Evolutionary conservation across 345 rosid genomes (phyloP).

Genomic region (Draba incana): DNA sequence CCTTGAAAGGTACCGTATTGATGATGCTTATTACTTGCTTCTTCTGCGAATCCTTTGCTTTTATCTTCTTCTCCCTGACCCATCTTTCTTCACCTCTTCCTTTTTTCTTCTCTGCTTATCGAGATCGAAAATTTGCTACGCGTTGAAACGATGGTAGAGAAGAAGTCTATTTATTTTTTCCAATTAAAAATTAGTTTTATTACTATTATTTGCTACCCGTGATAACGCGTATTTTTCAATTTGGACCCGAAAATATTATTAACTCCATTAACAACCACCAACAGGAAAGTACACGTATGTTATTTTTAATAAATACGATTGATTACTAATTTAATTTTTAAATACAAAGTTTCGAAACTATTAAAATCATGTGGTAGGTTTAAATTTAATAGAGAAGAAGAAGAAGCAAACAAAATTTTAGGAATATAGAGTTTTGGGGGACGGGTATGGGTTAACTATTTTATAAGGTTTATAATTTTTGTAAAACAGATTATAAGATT

Average conservation of each 20-base stretch:
- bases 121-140: conserved; percentile 15
- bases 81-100: conserved; percentile 32
- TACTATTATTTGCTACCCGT: conserved; percentile 21
- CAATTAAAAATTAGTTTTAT: too few species aligned
- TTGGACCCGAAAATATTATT: conserved; percentile 12
- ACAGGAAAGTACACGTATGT: neutral
- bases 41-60: conserved; percentile 44
- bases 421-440: too few species aligned
- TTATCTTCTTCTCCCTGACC: conserved; percentile 48
- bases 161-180: neutral
- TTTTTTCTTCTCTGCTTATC: conserved; percentile 1
- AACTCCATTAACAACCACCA: neutral
- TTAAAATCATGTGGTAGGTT: conserved; percentile 6
- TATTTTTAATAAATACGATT: conserved; percentile 1
- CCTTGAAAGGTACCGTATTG: conserved; percentile 98
- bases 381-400: too few species aligned
- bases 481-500: too few species aligned
- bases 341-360: neutral
- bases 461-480: too few species aligned
- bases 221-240: conserved; percentile 4
- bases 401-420: too few species aligned
- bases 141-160: conserved; percentile 7
- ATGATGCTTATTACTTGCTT: conserved; percentile 44
- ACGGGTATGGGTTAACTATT: too few species aligned
- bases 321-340: neutral